Percentiles rank a stretch among this genome's conserved stretches.
Evolutionary conservation across 495 filamentous ascomycete species (phyloP).

Genomic region (Penicillium longicatenatum): DNA sequence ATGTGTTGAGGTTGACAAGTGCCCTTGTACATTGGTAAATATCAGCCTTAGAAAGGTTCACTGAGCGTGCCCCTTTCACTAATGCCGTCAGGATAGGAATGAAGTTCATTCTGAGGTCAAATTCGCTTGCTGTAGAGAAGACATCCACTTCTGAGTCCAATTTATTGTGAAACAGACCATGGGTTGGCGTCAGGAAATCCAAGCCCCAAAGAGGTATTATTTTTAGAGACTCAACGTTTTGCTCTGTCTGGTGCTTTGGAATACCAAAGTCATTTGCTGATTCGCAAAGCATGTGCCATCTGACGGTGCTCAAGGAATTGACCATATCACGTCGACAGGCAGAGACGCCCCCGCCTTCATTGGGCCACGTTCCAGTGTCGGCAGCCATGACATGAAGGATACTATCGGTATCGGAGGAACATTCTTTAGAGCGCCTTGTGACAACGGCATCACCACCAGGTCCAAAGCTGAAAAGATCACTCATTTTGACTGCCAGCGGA

Average conservation of each 20-base stretch:
- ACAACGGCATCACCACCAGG: slow-evolving; percentile 59
- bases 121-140: slow-evolving; percentile 51
- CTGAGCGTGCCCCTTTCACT: slow-evolving; percentile 58
- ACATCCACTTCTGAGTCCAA: slow-evolving; percentile 63
- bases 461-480: slow-evolving; percentile 65
- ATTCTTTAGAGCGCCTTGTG: slow-evolving; percentile 44
- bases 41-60: slow-evolving; percentile 50
- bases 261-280: slow-evolving; percentile 66
- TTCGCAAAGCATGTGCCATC: slow-evolving; percentile 68
- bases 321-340: slow-evolving; percentile 70
- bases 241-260: slow-evolving; percentile 66
- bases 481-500: slow-evolving; percentile 61
- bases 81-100: slow-evolving; percentile 61
- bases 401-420: slow-evolving; percentile 52
- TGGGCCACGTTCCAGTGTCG: slow-evolving; percentile 68
- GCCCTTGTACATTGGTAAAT: slow-evolving; percentile 59
- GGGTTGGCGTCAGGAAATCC: slow-evolving; percentile 62
- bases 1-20: slow-evolving; percentile 61
- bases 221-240: slow-evolving; percentile 65
- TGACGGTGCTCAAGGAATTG: slow-evolving; percentile 61
- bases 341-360: slow-evolving; percentile 66
- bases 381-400: slow-evolving; percentile 63
- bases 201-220: slow-evolving; percentile 68
- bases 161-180: slow-evolving; percentile 64
- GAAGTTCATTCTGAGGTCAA: slow-evolving; percentile 62